These are phyloP conservation scores for Brasenia schreberi DNA, from an alignment of 164 flowering plant species.

Conservation along the genomic window DNA sequence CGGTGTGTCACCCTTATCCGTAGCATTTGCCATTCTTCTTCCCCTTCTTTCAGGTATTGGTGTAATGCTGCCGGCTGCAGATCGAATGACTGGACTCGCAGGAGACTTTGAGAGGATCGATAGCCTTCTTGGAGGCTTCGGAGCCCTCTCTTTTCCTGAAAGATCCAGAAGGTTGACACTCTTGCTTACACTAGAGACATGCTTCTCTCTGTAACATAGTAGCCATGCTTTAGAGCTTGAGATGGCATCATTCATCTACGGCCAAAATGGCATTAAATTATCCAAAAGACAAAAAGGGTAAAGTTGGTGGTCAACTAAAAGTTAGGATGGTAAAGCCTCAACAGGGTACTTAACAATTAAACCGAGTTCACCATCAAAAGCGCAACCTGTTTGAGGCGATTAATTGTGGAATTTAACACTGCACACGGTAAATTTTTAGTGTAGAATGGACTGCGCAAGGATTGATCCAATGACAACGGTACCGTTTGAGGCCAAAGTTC, in stretches of 20 bases:
- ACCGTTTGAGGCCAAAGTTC: too few relatives aligned
- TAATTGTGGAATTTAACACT: too few relatives aligned
- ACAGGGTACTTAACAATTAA: too few relatives aligned
- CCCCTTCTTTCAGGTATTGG: slow-evolving; percentile 57
- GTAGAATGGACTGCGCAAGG: too few relatives aligned
- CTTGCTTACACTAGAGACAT: slow-evolving; percentile 47
- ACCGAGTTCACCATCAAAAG: too few relatives aligned
- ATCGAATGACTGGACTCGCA: slow-evolving; percentile 28
- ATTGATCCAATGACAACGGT: too few relatives aligned
- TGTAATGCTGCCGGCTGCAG: slow-evolving; percentile 26
- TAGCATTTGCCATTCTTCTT: slow-evolving; percentile 18
- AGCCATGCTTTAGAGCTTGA: not conserved
- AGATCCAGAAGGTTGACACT: slow-evolving; percentile 68
- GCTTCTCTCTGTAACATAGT: slow-evolving; percentile 34
- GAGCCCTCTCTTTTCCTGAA: slow-evolving; percentile 59
- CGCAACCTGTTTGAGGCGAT: too few relatives aligned
- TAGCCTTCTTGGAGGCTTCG: slow-evolving; percentile 78
- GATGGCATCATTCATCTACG: not conserved
- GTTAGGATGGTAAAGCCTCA: too few relatives aligned
- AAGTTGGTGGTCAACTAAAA: too few relatives aligned
- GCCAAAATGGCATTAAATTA: too few relatives aligned
- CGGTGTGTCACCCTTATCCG: slow-evolving; percentile 46
- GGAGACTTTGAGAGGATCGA: slow-evolving; percentile 58
- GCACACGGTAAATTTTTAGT: too few relatives aligned
- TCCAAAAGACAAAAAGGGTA: too few relatives aligned